These are phyloP conservation scores for Geotrichum europaeum DNA, from an alignment of 1,139 yeast genomes.

Conservation along the genomic window DNA sequence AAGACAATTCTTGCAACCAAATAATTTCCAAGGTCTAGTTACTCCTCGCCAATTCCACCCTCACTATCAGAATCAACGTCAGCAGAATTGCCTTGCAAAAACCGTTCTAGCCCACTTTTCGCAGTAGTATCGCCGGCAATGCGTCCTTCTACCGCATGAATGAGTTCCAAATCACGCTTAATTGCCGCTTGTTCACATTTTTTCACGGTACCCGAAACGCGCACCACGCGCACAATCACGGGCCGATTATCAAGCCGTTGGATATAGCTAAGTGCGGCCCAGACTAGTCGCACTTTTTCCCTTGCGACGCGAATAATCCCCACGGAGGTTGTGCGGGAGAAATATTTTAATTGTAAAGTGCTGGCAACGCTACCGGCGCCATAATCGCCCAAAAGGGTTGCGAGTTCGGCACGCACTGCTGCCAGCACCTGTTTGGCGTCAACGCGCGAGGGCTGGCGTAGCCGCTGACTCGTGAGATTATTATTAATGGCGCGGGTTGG, in stretches of 20 bases:
- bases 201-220: slow-evolving; percentile 83
- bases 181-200: slow-evolving; percentile 64
- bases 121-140: background rate
- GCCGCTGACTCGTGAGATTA: slow-evolving; percentile 5
- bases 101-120: background rate
- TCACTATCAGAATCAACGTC: background rate
- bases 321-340: slow-evolving; percentile 72
- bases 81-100: background rate
- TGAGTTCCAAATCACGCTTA: slow-evolving; percentile 12
- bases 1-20: background rate
- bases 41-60: background rate
- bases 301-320: slow-evolving; percentile 79
- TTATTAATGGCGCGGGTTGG: slow-evolving; percentile 35
- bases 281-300: slow-evolving; percentile 53
- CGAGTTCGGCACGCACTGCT: slow-evolving; percentile 49
- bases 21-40: background rate
- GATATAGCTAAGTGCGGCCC: slow-evolving; percentile 69
- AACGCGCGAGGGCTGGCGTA: slow-evolving; percentile 23
- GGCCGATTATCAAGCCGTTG: slow-evolving; percentile 46
- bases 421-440: slow-evolving; percentile 29
- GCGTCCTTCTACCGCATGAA: background rate
- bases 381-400: slow-evolving; percentile 66
- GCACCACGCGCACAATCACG: slow-evolving; percentile 56
- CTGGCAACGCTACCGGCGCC: slow-evolving; percentile 66
- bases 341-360: slow-evolving; percentile 60